Percentiles rank a stretch among this genome's conserved stretches.
Evolutionary conservation across 768 basidiomycete species (phyloP).

Genomic region (Tephrocybe sp.): DNA sequence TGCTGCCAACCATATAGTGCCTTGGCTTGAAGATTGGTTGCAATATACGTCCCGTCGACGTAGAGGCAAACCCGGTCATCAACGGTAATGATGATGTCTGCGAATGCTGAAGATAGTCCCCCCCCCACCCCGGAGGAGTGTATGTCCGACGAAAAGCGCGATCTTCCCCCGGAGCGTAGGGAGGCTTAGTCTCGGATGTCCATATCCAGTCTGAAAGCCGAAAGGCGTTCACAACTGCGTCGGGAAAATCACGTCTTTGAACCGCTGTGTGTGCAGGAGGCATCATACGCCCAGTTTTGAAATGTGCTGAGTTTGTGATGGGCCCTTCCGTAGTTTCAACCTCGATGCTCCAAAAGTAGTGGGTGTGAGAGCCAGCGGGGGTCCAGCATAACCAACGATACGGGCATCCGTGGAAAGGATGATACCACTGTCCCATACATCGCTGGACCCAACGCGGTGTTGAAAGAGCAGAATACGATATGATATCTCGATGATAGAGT

Average conservation of each 20-base stretch:
- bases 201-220: slow-evolving; percentile 27
- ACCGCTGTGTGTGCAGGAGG: neutral
- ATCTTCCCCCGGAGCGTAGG: slow-evolving; percentile 17
- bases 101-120: slow-evolving; percentile 20
- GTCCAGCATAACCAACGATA: slow-evolving; percentile 22
- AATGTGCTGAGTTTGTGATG: slow-evolving; percentile 19
- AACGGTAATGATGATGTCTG: slow-evolving; percentile 24
- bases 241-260: slow-evolving; percentile 11
- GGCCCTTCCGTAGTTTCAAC: slow-evolving; percentile 19
- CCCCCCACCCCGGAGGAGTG: slow-evolving; percentile 15
- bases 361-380: slow-evolving; percentile 21
- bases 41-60: slow-evolving; percentile 24
- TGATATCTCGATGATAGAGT: slow-evolving; percentile 17
- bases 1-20: slow-evolving; percentile 15
- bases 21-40: slow-evolving; percentile 13
- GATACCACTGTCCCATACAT: slow-evolving; percentile 25
- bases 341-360: slow-evolving; percentile 24
- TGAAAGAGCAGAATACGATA: slow-evolving; percentile 22
- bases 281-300: slow-evolving; percentile 17
- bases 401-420: slow-evolving; percentile 15
- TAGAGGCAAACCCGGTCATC: slow-evolving; percentile 28
- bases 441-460: slow-evolving; percentile 9
- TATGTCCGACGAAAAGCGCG: slow-evolving; percentile 26
- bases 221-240: slow-evolving; percentile 19
- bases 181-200: slow-evolving; percentile 21